Evolutionary conservation across 257 asterid species (phyloP).

Genomic region (Haberlea rhodopensis): DNA sequence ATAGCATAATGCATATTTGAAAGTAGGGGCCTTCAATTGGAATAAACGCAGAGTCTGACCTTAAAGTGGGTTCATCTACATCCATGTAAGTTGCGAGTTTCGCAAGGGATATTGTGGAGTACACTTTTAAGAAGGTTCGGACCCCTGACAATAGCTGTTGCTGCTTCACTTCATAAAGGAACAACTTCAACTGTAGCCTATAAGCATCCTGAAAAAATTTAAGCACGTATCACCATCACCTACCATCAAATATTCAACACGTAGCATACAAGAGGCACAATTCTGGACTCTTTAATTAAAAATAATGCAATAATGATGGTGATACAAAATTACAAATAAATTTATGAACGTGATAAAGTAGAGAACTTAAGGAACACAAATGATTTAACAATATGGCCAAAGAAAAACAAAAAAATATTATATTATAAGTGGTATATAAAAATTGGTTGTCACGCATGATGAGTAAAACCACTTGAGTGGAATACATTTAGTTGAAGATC

Average conservation of each 20-base stretch:
- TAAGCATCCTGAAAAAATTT: constrained; percentile 68
- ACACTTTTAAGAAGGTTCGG: constrained; percentile 77
- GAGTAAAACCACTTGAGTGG: neutral
- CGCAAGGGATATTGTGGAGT: constrained; percentile 74
- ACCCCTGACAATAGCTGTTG: constrained; percentile 80
- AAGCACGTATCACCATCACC: neutral
- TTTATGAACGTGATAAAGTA: too few species aligned
- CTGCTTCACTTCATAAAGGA: constrained; percentile 92
- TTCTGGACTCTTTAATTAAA: neutral
- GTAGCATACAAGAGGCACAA: neutral
- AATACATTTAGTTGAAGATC: neutral
- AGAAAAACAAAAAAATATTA: neutral
- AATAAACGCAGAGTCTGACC: constrained; percentile 39
- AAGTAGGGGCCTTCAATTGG: constrained; percentile 5
- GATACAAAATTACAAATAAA: too few species aligned
- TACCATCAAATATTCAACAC: neutral
- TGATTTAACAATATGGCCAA: neutral
- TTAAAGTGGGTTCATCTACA: constrained; percentile 82
- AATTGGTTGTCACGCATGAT: neutral
- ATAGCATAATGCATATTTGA: neutral
- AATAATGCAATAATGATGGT: neutral
- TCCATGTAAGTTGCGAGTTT: constrained; percentile 84
- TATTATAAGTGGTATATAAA: neutral
- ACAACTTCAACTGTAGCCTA: constrained; percentile 80
- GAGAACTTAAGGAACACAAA: neutral